Evolutionary conservation across 2,329 filamentous ascomycete species (phyloP), one percentile per base, ranked within the genome.

Genomic region (Macrophomina phaseolina): DNA sequence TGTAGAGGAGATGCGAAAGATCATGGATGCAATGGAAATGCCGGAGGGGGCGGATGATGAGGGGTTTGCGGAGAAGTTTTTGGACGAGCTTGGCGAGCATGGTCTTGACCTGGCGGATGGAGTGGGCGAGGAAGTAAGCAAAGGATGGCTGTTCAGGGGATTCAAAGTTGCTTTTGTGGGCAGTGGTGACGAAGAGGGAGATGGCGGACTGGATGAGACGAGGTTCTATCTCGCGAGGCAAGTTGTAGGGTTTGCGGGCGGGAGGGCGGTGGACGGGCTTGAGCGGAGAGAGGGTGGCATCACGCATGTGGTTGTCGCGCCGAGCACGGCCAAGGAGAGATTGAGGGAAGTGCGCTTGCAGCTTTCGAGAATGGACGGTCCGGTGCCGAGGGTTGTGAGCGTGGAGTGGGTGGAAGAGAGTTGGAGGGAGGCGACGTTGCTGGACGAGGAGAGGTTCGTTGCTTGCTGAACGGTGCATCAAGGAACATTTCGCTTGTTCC

Each of bases 371-470:
- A 18, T 7, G 72, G 68, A 28, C 70, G 71, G 23, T 69, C 67
- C 18, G 58, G 78, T 93, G 42, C 92, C 94, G 0, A 83, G 92
- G 69, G 79, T 94, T 6, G 90, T 97, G 2, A 85, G 81, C 0
- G 76, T 84, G 9, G 81, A 82, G 14, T 99, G 95, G 95, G 79
- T 97, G 0, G 85, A 89, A 61, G 88, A 91, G 63, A 92, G 91
- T 73, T 97, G 94, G 93, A 83, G 82, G 67, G 92, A 94, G 76
- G 85, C 83, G 69, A 97, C 93, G 0, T 74, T 91, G 68, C 76
- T 97, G 55, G 92, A 97, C 70, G 94, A 97, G 64, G 77, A 78
- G 38, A 53, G 28, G 46, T 66, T 51, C 16, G 55, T 51, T 51
- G 55, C 36, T 14, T 16, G 32, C 36, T 61, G 36, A 61, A 14